Base-by-base conservation (phyloP, 495 filamentous ascomycete genomes). In the Podospora anserina region DNA sequence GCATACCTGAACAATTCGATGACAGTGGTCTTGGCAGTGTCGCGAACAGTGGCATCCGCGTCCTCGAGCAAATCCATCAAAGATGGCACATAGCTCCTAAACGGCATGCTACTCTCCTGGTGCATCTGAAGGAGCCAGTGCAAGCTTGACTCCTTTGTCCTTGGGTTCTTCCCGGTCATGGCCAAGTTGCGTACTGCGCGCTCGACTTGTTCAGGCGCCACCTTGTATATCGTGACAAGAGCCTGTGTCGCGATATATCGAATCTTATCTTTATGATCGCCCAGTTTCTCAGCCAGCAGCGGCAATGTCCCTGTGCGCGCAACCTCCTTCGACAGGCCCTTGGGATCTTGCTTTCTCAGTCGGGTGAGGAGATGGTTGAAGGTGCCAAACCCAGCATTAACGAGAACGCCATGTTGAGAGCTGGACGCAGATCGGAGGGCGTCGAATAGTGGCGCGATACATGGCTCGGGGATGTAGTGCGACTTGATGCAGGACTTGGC, bases 401-500 rank as follows among this genome's bases (percentile, higher is more conserved):
- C 84, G 60, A 95, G 86, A 11, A 83, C 79, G 30, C 86, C 86
- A 72, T 92, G 89, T 69, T 89, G 89, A n/a, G 90, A 88, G 67
- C 78, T 80, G 60, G 93, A 89, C 60, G 90, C 87, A 15, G 87
- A 74, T 44, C 87, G 86, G 66, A 93, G 80, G 59, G 87, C 87
- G 64, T 96, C 91, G 79, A 95, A 93, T 64, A 95, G 85, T 44
- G 86, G 82, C 19, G 84, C 75, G 69, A 94, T 85, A 63, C 88
- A 89, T n/a, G 78, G 75, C 66, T 93, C 91, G 54, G 91, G 91
- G 27, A 96, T 90, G 80, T 91, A 91, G 66, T 88, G 89, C 74
- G 94, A 92, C 78, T 96, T 97, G 81, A 97, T 95, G 73, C 88
- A 87, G 61, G 90, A 91, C 77, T 96, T 96, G 77, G 94, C 78